Conservation (phyloP, 2,329 filamentous ascomycete species). For the Curvularia spicifera region DNA sequence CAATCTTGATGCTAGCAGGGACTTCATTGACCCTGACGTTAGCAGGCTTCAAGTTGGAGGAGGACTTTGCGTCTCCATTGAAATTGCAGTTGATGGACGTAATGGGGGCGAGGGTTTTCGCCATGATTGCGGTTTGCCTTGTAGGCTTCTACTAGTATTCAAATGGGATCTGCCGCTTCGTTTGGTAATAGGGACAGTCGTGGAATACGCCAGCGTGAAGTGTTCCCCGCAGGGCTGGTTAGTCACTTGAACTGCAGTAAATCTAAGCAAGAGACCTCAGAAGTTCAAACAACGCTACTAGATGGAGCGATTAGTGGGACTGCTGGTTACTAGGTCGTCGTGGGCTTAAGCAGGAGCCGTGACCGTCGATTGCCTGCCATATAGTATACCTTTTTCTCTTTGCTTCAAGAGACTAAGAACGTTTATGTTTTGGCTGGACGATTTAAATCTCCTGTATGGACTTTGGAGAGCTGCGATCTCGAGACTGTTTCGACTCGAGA, state of each 20-base stretch:
- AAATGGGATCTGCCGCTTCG: slow-evolving; percentile 57
- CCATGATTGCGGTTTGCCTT: slow-evolving; percentile 55
- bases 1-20: slow-evolving; percentile 38
- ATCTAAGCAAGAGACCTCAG: slow-evolving; percentile 30
- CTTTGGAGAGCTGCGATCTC: slow-evolving; percentile 63
- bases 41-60: slow-evolving; percentile 48
- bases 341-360: slow-evolving; percentile 39
- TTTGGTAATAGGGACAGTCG: slow-evolving; percentile 50
- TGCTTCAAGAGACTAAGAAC: slow-evolving; percentile 11
- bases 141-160: slow-evolving; percentile 52
- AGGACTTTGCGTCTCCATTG: slow-evolving; percentile 42
- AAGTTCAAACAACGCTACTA: slow-evolving; percentile 47
- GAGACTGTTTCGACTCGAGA: slow-evolving; percentile 63
- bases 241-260: slow-evolving; percentile 45
- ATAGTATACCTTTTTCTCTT: slow-evolving; percentile 49
- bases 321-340: slow-evolving; percentile 29
- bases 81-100: slow-evolving; percentile 39
- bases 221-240: slow-evolving; percentile 31
- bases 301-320: slow-evolving; percentile 42
- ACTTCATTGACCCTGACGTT: slow-evolving; percentile 41
- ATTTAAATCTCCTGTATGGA: slow-evolving; percentile 61
- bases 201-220: slow-evolving; percentile 52
- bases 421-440: slow-evolving; percentile 54
- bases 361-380: slow-evolving; percentile 43
- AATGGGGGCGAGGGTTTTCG: slow-evolving; percentile 47